These are phyloP conservation scores for Polyplosphaeria fusca DNA, from an alignment of 495 filamentous ascomycete species.

Conservation along the genomic window DNA sequence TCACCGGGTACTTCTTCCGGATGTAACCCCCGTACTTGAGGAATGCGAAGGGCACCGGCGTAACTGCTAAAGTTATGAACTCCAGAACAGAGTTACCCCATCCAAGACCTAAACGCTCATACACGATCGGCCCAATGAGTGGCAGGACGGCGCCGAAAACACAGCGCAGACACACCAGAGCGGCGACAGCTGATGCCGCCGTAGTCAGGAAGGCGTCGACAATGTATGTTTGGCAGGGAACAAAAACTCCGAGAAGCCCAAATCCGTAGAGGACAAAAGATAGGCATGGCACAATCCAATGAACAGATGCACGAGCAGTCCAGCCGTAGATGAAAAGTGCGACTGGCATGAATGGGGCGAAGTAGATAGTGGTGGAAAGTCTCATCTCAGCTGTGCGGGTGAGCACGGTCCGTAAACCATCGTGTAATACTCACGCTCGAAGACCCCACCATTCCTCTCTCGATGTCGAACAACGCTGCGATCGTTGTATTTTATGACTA, in stretches of 20 bases:
- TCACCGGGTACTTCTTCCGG: conserved; percentile 19
- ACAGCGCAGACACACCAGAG: conserved; percentile 50
- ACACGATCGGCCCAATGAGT: conserved; percentile 51
- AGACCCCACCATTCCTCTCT: conserved; percentile 23
- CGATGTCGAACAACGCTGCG: conserved; percentile 19
- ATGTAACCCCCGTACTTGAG: conserved; percentile 31
- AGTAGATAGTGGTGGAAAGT: conserved; percentile 18
- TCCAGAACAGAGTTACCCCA: conserved; percentile 50
- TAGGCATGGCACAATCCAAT: conserved; percentile 51
- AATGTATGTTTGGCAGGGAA: conserved; percentile 40
- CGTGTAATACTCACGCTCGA: conserved; percentile 20
- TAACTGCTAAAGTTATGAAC: conserved; percentile 42
- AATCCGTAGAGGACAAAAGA: conserved; percentile 52
- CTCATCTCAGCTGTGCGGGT: conserved; percentile 21
- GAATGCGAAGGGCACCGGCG: conserved; percentile 39
- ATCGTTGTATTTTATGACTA: conserved; percentile 18
- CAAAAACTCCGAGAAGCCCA: conserved; percentile 47
- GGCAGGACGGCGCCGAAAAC: conserved; percentile 52
- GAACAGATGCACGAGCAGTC: conserved; percentile 10
- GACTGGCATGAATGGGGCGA: conserved; percentile 22
- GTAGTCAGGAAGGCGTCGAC: conserved; percentile 38
- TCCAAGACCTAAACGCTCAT: conserved; percentile 44
- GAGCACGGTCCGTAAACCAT: too few species aligned
- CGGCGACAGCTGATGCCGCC: conserved; percentile 42
- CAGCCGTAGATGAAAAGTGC: conserved; percentile 31